These are phyloP conservation scores for Trichoderma sp. DNA, from an alignment of 2,329 filamentous ascomycete species.

Conservation along the genomic window DNA sequence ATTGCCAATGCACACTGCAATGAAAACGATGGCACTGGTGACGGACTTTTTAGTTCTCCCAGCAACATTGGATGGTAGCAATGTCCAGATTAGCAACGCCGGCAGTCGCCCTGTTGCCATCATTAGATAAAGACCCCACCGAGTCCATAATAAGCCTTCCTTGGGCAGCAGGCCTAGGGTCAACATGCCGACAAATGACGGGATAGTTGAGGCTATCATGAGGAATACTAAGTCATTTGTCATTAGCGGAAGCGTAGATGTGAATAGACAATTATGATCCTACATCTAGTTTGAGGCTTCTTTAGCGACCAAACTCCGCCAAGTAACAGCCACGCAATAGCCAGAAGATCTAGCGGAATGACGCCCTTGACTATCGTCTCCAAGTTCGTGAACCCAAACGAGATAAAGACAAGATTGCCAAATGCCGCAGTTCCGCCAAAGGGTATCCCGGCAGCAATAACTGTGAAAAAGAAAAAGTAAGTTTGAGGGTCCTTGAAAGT, in stretches of 20 bases:
- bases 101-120: background rate
- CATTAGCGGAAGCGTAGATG: background rate
- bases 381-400: background rate
- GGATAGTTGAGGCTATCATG: background rate
- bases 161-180: background rate
- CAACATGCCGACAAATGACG: background rate
- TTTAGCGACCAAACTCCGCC: background rate
- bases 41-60: background rate
- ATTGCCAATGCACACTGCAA: background rate
- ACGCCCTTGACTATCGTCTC: background rate
- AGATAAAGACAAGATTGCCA: background rate
- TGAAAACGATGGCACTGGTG: background rate
- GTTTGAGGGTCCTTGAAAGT: background rate
- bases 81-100: background rate
- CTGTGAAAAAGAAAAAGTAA: background rate
- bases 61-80: background rate
- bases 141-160: background rate
- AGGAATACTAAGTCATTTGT: background rate
- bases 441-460: background rate
- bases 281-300: background rate
- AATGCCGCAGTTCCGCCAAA: background rate
- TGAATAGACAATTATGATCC: background rate
- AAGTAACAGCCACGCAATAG: background rate
- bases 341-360: background rate
- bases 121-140: background rate